Evolutionary conservation across 148 eudicot genomes (phyloP).

Genomic region (Camellia granthamiana): DNA sequence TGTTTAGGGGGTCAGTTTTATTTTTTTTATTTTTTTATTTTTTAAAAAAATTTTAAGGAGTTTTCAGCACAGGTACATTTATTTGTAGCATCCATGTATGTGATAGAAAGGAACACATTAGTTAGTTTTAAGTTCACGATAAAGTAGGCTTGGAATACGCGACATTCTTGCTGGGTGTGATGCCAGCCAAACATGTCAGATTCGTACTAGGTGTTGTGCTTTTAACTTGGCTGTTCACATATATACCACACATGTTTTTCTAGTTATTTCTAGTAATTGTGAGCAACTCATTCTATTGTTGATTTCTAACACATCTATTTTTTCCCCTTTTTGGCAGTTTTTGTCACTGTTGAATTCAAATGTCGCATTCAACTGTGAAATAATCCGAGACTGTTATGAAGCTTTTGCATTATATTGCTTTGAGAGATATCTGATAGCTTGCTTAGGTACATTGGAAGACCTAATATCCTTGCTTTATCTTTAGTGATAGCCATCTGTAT

Average conservation of each 20-base stretch:
- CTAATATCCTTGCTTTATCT: background rate
- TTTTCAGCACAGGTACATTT: too few species aligned
- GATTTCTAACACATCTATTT: slow-evolving; percentile 12
- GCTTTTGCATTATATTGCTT: slow-evolving; percentile 99
- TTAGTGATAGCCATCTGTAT: background rate
- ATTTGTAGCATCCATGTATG: background rate
- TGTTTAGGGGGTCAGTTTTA: too few species aligned
- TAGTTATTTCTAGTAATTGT: background rate
- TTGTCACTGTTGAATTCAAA: slow-evolving; percentile 75
- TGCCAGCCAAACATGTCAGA: background rate
- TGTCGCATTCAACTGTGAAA: slow-evolving; percentile 91
- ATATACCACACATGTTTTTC: background rate
- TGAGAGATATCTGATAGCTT: slow-evolving; percentile 96
- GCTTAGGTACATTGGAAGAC: slow-evolving; percentile 66
- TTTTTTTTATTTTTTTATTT: too few species aligned
- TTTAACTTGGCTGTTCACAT: background rate
- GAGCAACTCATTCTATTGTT: slow-evolving; percentile 2
- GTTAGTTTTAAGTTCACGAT: background rate
- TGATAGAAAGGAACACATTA: background rate
- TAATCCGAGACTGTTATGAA: slow-evolving; percentile 94
- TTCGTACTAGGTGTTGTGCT: background rate
- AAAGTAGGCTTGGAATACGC: background rate
- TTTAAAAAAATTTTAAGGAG: too few species aligned
- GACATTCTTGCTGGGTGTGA: background rate
- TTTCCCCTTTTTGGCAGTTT: slow-evolving; percentile 41